Evolutionary conservation across 768 basidiomycete genomes (phyloP), one percentile per base, ranked within the genome.

Genomic region (Suillus sp.): DNA sequence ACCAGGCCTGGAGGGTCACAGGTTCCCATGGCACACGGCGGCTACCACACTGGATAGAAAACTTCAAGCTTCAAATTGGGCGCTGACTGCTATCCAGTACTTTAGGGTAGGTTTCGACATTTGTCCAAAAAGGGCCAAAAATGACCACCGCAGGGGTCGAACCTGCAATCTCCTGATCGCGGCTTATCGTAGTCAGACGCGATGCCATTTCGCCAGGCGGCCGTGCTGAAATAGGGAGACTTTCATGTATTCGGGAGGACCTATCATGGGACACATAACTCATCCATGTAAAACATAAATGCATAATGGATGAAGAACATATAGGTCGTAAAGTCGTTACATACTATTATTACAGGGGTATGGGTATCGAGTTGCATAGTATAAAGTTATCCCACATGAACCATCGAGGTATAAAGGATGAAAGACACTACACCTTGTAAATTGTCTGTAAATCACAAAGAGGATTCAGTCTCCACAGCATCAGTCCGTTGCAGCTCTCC

Each of bases 131-230:
- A 1, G 27, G 16, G 51, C 10, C 25, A 32, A 27, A 50, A 60
- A 62, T 77, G 75, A 77, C 75, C 76, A 75, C 67, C 74, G 76
- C 72, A 76, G 76, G 76, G 74, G 67, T 78, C 76, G 76, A 77
- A 78, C 77, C 76, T 76, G 75, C 74, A 77, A 78, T 74, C 76
- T 77, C 75, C 75, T 74, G 71, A 65, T 68, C 37, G 27, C 50
- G 35, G 25, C n/a, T 1, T 20, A 0, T 89, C 88, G 89, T 89
- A 90, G 90, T 90, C 89, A 91, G 88, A 91, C 89, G 89, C 90
- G 89, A 90, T 92, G 89, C 90, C 90, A 91, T 90, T 91, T 90
- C 89, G 89, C 90, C 90, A 90, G 86, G 86, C 89, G 88, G 87
- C 89, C 89, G 20, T 55, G 13, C 14, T 2, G 7, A 0, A 22